Evolutionary conservation across 345 rosid genomes (phyloP), one percentile per base, ranked within the genome.

Genomic region (Psidium friedrichsthalianum): DNA sequence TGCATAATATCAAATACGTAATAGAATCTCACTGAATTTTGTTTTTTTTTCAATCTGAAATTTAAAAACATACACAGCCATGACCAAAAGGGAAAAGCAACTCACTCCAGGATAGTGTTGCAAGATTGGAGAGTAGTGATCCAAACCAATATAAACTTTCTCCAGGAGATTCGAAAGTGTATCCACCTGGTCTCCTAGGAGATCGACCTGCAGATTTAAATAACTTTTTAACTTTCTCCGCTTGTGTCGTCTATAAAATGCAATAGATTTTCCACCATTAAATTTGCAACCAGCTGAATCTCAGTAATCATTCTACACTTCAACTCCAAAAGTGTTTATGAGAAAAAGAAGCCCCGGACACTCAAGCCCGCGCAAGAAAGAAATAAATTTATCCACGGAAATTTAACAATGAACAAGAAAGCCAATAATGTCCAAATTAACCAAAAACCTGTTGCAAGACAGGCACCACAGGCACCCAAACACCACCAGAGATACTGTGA

Each of bases 71-170:
- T 22, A 11, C 36, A 83, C 49, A 21, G 44, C 14, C 20, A 27
- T 22, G 47, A 49, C n/a, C 5, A 36, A 57, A 69, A 18, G 21
- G 86, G 32, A 85, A 76, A 81, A 74, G 58, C 74, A 58, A 88
- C 94, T 93, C 92, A 98, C 99, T 58, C 99, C 98, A 54, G 98
- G 93, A 92, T 98, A 98, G 86, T 98, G 98, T 86, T 90, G 88
- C 90, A 96, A 89, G 86, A 98, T 74, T 15, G 98, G 98, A 85
- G 99, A 95, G 85, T 98, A 98, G 91, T 98, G 98, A 89, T 98
- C 98, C 27, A 98, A 92, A 5, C 96, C 99, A 76, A 96, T 94
- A 88, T 96, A 96, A 84, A 98, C 94, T 89, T 98, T 98, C 92
- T 94, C 98, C 56, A 95, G 99, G 87, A 96, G 98, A 86, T 94